Conservation (phyloP, 78 protist species). For the Dictyostelium citrinum region DNA sequence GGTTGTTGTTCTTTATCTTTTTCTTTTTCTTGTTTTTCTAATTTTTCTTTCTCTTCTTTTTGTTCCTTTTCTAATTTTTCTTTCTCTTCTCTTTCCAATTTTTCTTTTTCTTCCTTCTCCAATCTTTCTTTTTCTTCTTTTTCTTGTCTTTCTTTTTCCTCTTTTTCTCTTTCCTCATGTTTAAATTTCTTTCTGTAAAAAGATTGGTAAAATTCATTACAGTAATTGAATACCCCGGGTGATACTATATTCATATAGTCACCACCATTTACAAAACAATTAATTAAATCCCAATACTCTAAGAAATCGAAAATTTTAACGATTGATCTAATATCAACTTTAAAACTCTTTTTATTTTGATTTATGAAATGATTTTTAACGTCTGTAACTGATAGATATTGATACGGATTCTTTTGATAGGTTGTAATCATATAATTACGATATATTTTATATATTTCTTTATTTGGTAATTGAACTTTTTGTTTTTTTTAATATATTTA, state of each 20-base stretch:
- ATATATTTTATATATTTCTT: constrained; percentile 44
- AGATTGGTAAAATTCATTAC: not conserved
- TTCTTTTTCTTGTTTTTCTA: not conserved
- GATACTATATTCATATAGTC: constrained; percentile 5
- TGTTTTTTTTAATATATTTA: not conserved
- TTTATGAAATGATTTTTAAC: constrained; percentile 13
- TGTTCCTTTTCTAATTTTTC: not conserved
- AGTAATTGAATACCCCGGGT: not conserved
- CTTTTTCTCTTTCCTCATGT: not conserved
- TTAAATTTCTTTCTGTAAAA: not conserved
- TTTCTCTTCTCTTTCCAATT: not conserved
- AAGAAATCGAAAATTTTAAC: constrained; percentile 71
- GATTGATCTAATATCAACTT: constrained; percentile 51
- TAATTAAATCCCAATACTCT: constrained; percentile 81
- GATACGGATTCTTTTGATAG: constrained; percentile 73
- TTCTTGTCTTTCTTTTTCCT: not conserved
- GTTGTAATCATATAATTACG: constrained; percentile 75
- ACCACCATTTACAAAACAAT: constrained; percentile 54
- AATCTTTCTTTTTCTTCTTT: not conserved
- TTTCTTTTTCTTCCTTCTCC: not conserved
- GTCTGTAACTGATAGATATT: constrained; percentile 61
- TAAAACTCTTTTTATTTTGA: constrained; percentile 12
- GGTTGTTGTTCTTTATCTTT: not conserved
- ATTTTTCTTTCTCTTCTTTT: not conserved
- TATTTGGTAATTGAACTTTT: not conserved